phyloP scores from a whole-genome alignment of 2,329 filamentous ascomycete species.

The Huntiella moniliformis region DNA sequence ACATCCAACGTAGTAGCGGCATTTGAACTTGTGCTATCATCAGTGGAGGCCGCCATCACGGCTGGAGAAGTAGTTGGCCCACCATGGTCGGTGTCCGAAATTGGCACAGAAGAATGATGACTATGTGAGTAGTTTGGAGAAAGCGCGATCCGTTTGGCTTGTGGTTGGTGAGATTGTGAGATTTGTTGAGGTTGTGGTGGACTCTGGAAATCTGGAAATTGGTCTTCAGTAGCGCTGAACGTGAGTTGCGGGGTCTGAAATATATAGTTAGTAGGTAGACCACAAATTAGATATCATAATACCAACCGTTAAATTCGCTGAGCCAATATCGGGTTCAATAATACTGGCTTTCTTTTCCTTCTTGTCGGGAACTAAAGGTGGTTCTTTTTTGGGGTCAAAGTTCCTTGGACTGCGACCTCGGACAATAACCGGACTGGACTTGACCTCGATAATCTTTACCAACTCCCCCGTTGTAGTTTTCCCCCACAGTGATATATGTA shows the following conservation, averaged over 20 bases:
- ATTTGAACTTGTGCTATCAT: constrained; percentile 40
- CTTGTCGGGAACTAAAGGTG: constrained; percentile 46
- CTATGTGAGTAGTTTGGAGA: constrained; percentile 32
- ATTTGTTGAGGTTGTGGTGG: too few relatives aligned
- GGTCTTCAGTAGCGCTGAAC: too few relatives aligned
- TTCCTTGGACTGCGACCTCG: constrained; percentile 82
- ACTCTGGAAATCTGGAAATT: too few relatives aligned
- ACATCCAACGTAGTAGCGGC: constrained; percentile 27
- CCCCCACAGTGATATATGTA: constrained; percentile 66
- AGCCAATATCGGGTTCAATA: neutral
- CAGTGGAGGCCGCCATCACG: constrained; percentile 22
- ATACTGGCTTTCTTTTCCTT: constrained; percentile 23
- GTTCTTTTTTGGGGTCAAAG: constrained; percentile 78
- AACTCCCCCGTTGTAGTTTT: constrained; percentile 51
- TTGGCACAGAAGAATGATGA: constrained; percentile 15
- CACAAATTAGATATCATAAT: too few relatives aligned
- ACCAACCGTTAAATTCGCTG: too few relatives aligned
- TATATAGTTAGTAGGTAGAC: too few relatives aligned
- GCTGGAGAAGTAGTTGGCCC: neutral
- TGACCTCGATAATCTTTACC: constrained; percentile 62
- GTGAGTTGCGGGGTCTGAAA: too few relatives aligned
- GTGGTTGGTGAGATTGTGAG: constrained; percentile 1
- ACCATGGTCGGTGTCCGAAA: neutral
- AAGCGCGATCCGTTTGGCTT: constrained; percentile 15
- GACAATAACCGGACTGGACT: constrained; percentile 86